Evolutionary conservation across 805 yeast species (phyloP).

Genomic region (Grigorovia transvaalensis): DNA sequence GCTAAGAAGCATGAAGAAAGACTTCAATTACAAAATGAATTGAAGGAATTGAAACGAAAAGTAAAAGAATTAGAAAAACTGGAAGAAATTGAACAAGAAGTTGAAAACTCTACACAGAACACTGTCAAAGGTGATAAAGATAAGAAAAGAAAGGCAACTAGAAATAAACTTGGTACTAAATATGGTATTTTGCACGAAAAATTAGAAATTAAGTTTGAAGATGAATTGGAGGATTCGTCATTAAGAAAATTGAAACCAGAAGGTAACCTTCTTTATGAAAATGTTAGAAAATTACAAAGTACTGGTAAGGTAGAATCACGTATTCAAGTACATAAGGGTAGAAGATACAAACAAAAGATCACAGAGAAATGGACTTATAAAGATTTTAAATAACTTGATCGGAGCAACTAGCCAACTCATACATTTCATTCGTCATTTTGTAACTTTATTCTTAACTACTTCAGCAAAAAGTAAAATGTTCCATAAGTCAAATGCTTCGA

Average conservation of each 20-base stretch:
- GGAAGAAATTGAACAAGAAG: constrained; percentile 28
- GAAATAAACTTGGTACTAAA: constrained; percentile 36
- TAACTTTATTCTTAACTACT: not conserved
- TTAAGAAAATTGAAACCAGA: constrained; percentile 80
- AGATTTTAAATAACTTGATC: constrained; percentile 51
- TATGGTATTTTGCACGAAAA: constrained; percentile 38
- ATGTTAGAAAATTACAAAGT: constrained; percentile 71
- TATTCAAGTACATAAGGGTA: constrained; percentile 48
- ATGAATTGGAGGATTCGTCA: constrained; percentile 83
- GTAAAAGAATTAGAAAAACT: constrained; percentile 47
- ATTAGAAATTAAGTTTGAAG: constrained; percentile 72
- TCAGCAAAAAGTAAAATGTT: not conserved
- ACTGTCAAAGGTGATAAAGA: constrained; percentile 14
- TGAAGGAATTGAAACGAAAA: constrained; percentile 50
- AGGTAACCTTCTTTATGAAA: constrained; percentile 76
- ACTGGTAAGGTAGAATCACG: constrained; percentile 83
- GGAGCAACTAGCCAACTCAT: not conserved
- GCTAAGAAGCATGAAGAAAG: constrained; percentile 54
- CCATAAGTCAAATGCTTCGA: not conserved
- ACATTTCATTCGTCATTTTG: not conserved
- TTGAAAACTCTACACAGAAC: constrained; percentile 8
- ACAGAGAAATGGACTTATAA: constrained; percentile 92
- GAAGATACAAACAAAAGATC: constrained; percentile 60
- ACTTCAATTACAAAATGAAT: constrained; percentile 42
- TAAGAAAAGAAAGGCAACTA: constrained; percentile 25